These are phyloP conservation scores for sorghum (Sorghum bicolor) DNA, from an alignment of 176 grass and related monocot genomes.

Conservation along the genomic window DNA sequence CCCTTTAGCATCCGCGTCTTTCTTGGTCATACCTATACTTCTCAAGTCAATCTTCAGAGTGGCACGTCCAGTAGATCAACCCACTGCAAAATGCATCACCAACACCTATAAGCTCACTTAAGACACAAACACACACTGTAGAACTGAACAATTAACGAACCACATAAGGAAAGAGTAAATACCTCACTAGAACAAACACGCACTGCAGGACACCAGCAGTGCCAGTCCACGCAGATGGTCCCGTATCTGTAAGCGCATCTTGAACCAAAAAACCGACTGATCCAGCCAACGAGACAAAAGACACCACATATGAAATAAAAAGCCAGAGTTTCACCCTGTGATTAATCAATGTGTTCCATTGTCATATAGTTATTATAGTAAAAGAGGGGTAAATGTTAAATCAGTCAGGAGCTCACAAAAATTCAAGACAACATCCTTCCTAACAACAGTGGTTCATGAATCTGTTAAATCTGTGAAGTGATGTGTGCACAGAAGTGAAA, in stretches of 20 bases:
- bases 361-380: neutral
- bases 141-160: neutral
- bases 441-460: neutral
- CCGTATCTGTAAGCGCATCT: constrained; percentile 68
- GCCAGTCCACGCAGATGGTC: constrained; percentile 75
- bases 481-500: neutral
- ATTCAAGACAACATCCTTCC: neutral
- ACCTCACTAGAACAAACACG: constrained; percentile 82
- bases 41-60: constrained; percentile 59
- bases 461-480: neutral
- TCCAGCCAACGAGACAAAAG: constrained; percentile 73
- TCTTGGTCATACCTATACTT: constrained; percentile 3
- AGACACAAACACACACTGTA: constrained; percentile 54
- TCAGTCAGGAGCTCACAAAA: neutral
- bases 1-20: constrained; percentile 9
- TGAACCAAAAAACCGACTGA: constrained; percentile 66
- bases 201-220: constrained; percentile 70
- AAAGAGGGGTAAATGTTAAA: neutral
- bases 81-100: constrained; percentile 49
- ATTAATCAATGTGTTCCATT: constrained; percentile 13
- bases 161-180: neutral
- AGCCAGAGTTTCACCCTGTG: constrained; percentile 88
- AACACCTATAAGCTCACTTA: neutral
- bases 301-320: constrained; percentile 83
- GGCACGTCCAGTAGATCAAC: constrained; percentile 78